Evolutionary conservation across 768 basidiomycete genomes (phyloP), one percentile per base, ranked within the genome.

Genomic region (Kwoniella sp.): DNA sequence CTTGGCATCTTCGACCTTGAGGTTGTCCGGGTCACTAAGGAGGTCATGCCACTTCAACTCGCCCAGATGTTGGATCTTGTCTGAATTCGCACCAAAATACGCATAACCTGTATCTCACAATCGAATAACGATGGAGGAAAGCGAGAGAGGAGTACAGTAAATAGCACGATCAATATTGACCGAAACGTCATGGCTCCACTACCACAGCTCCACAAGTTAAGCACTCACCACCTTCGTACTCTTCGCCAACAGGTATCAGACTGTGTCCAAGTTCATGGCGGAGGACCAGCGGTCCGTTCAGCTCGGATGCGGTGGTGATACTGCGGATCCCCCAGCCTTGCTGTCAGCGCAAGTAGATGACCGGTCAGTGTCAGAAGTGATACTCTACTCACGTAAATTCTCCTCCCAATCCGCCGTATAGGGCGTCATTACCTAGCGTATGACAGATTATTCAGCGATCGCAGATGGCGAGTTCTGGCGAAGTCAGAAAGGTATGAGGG

Each of bases 391-490:
- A 78, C 72, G 79, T 80, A 55, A 77, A 78, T 30, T 77, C 76
- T 27, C 79, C 79, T 10, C 79, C 79, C 1, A 80, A 65, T 9
- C 79, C 79, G 17, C 77, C 78, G 52, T 77, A 79, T 1, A 77
- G 58, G 26, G 71, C 70, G 55, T 77, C 74, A 55, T 79, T 77
- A 8, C 74, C 74, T 71, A 44, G 29, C 33, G 26, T 47, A 22
- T 24, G 22, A 40, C 17, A 22, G 17, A n/a, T n/a, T n/a, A n/a
- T n/a, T n/a, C n/a, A n/a, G n/a, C n/a, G n/a, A n/a, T n/a, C n/a
- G n/a, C n/a, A n/a, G n/a, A n/a, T n/a, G n/a, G n/a, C n/a, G n/a
- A 33, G 33, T 33, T 33, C 33, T 37, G 19, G 24, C n/a, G n/a
- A n/a, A n/a, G n/a, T n/a, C n/a, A n/a, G n/a, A n/a, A n/a, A n/a